Evolutionary conservation across 225 moss, liverwort and hornwort genomes (phyloP), one percentile per base, ranked within the genome.

Genomic region (Polytrichum formosum): DNA sequence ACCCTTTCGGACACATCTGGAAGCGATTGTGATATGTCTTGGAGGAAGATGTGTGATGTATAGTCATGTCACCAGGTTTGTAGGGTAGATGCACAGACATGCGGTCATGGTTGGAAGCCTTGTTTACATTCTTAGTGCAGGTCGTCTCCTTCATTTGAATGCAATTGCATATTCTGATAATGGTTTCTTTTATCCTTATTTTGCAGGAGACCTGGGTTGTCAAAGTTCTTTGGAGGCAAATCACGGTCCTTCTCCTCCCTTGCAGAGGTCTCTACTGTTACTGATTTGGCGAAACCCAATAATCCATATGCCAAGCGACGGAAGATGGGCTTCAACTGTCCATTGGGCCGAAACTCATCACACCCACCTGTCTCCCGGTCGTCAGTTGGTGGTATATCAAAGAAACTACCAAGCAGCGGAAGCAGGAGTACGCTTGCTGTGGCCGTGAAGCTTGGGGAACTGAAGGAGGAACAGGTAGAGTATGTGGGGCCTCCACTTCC

Each of bases 161-260:
- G 46, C 16, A 46, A 46, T 16, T 63, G 6, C 28, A 21, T 16
- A 37, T 63, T 33, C 27, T 72, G 31, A 72, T 23, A 28, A 26
- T 63, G 21, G 19, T 35, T 18, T 25, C 18, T 70, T 35, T 75
- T 70, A 18, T 54, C 17, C 2, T 7, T 6, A 4, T 53, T 65
- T 67, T 76, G 72, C 88, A 95, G 95, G 77, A 88, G 88, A 81
- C 79, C 87, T 18, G 95, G 95, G 54, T 64, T 95, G 31, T 95
- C 95, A 0, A 93, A 85, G 74, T 93, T 88, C 58, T 95, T 89
- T 68, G 90, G 83, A 18, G 95, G 95, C 22, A 92, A 93, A 79
- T 91, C 93, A 0, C 90, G 88, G 20, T 95, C 95, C 5, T 95
- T 95, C 71, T 80, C 88, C 26, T 90, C 88, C 0, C 62, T 95